Percentiles rank a stretch among this genome's conserved stretches.
Conservation (phyloP, 306 rosid species). For the Prunus armeniaca region DNA sequence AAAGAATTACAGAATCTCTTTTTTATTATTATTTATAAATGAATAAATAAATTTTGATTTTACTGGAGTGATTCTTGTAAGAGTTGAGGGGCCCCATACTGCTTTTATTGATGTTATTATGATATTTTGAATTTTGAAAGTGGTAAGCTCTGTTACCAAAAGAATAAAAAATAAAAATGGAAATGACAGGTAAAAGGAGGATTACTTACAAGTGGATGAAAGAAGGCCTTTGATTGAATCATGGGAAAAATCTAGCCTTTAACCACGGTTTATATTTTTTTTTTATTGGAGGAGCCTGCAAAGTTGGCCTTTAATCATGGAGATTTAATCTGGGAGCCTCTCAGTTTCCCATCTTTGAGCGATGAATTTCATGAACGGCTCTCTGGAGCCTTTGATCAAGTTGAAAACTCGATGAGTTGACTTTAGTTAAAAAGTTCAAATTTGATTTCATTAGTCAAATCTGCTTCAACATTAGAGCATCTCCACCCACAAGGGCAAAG, state of each 20-base stretch:
- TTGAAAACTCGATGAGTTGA: not conserved
- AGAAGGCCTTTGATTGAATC: conserved; percentile 33
- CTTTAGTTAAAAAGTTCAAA: not conserved
- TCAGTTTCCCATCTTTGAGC: not conserved
- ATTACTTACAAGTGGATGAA: conserved; percentile 13
- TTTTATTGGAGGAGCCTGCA: conserved; percentile 33
- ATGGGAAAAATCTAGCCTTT: conserved; percentile 17
- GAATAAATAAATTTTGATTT: not conserved
- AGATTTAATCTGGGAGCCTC: conserved; percentile 30
- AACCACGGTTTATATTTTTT: not conserved
- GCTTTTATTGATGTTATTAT: not conserved
- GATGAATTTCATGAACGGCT: conserved; percentile 17
- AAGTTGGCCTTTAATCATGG: conserved; percentile 32
- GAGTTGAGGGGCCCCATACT: not conserved
- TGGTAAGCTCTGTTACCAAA: conserved; percentile 8
- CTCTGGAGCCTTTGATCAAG: not conserved
- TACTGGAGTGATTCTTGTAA: not conserved
- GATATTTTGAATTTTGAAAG: conserved; percentile 27
- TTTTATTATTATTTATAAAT: too few species aligned
- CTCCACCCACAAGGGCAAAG: too few species aligned
- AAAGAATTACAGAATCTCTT: not conserved
- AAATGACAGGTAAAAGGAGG: conserved; percentile 26
- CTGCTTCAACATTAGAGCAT: too few species aligned
- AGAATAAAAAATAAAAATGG: conserved; percentile 4
- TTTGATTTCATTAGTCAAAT: too few species aligned